Base-by-base conservation (phyloP, 1,284 basidiomycete species). In the Malassezia brasiliensis region DNA sequence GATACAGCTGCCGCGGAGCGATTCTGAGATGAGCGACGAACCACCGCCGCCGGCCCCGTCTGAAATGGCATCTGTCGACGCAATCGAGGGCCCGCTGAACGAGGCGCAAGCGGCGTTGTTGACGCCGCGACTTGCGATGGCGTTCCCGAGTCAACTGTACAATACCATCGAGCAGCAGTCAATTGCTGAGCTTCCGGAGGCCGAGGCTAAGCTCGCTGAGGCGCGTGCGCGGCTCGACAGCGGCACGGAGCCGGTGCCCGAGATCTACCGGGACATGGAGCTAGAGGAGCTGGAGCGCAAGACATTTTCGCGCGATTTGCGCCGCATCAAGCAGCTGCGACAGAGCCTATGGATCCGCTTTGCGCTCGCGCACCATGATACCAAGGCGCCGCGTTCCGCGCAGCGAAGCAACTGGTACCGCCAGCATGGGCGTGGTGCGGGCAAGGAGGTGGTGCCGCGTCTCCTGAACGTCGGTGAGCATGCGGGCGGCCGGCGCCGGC, bases 231-330 rank as follows among this genome's bases (percentile, higher is more conserved):
- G 39, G 3, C 34, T 52, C 15, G 42, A 58, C 3, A 19, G 41
- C 11, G 59, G 60, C 1, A 47, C 58, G 2, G 49, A 69, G 11
- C 66, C 67, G 0, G 65, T 64, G 1, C 69, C 72, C 1, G 68
- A 67, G 22, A 73, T 72, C 51, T 72, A 74, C 49, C 56, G 64
- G 14, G 72, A 72, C 44, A 60, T 74, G 66, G 67, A 69, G 37
- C 52, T 57, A n/a, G 64, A 58, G 14, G 70, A 74, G n/a, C 11
- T 48, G 11, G 50, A 61, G 31, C 30, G 34, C 17, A 34, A 42
- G 19, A 32, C 45, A 14, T 30, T 52, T 11, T 45, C 53, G 7
- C 55, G 38, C 20, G 59, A 61, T 39, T 52, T 60, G 14, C 48
- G 47, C 8, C 62, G 52, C 19, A 47, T 65, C 11, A 32, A 50